These are phyloP conservation scores for Rhodosporidiobolus odoratus DNA, from an alignment of 768 basidiomycete genomes.

Conservation along the genomic window DNA sequence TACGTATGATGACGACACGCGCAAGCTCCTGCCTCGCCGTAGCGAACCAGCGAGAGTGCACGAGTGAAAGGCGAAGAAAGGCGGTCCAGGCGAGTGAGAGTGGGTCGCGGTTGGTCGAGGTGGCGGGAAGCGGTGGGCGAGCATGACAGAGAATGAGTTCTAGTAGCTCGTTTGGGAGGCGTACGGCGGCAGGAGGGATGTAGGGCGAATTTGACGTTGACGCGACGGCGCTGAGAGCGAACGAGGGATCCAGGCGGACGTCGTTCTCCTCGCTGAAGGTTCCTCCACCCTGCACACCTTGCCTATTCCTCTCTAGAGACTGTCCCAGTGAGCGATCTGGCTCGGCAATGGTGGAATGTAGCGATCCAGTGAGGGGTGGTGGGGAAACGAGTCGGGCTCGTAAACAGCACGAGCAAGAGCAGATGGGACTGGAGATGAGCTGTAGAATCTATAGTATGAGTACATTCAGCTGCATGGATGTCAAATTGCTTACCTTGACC, in stretches of 20 bases:
- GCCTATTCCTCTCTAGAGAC: neutral
- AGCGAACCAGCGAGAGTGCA: conserved; percentile 17
- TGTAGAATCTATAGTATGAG: too few species aligned
- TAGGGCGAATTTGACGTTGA: conserved; percentile 9
- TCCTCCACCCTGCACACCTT: neutral
- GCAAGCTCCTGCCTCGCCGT: neutral
- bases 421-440: too few species aligned
- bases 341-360: too few species aligned
- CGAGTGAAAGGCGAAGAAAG: neutral
- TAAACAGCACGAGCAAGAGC: too few species aligned
- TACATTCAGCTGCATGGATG: too few species aligned
- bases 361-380: too few species aligned
- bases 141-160: conserved; percentile 15
- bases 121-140: neutral
- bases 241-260: neutral
- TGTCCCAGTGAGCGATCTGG: too few species aligned
- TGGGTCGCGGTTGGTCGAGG: neutral
- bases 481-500: too few species aligned
- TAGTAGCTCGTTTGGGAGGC: conserved; percentile 25
- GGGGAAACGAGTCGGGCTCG: too few species aligned
- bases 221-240: neutral
- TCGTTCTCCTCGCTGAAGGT: neutral
- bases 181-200: neutral
- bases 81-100: neutral
- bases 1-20: neutral